phyloP scores from a whole-genome alignment of 1,284 basidiomycete species.

The Trametes hirsuta region DNA sequence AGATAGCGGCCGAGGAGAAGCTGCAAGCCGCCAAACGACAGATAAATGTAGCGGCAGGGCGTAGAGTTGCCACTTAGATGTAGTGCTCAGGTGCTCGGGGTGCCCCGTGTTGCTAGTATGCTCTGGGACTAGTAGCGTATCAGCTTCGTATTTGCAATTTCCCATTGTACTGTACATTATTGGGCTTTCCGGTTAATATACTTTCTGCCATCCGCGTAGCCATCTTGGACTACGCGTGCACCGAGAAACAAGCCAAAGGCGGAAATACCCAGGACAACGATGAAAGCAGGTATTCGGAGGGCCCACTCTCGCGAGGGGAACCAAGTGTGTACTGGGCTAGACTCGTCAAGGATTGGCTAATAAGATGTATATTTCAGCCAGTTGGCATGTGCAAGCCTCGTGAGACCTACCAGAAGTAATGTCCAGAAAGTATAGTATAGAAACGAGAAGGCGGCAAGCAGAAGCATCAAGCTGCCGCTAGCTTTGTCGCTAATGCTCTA shows the following conservation, averaged over 20 bases:
- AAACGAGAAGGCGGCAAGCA: slow-evolving; percentile 78
- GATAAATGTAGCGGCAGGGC: slow-evolving; percentile 30
- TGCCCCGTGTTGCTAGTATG: background rate
- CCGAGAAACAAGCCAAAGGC: slow-evolving; percentile 82
- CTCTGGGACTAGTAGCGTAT: background rate
- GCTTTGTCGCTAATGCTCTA: slow-evolving; percentile 84
- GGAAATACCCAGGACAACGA: slow-evolving; percentile 78
- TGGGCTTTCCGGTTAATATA: background rate
- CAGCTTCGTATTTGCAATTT: too few species aligned
- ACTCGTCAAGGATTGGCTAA: slow-evolving; percentile 84
- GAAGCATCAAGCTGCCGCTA: slow-evolving; percentile 80
- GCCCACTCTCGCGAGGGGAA: slow-evolving; percentile 94
- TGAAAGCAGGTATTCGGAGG: slow-evolving; percentile 80
- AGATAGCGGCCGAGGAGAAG: slow-evolving; percentile 65
- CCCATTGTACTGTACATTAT: background rate
- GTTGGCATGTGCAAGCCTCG: background rate
- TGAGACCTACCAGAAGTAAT: slow-evolving; percentile 71
- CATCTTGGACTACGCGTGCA: slow-evolving; percentile 51
- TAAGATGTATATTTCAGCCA: background rate
- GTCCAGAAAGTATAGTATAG: slow-evolving; percentile 93
- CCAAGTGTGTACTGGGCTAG: slow-evolving; percentile 72
- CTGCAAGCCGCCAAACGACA: slow-evolving; percentile 51
- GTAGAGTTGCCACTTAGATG: slow-evolving; percentile 26
- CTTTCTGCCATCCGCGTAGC: slow-evolving; percentile 1
- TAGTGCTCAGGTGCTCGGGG: background rate